Percentiles rank a stretch among this genome's conserved stretches.
Evolutionary conservation across 2,329 filamentous ascomycete species (phyloP).

Genomic region (Coniochaeta hoffmannii): DNA sequence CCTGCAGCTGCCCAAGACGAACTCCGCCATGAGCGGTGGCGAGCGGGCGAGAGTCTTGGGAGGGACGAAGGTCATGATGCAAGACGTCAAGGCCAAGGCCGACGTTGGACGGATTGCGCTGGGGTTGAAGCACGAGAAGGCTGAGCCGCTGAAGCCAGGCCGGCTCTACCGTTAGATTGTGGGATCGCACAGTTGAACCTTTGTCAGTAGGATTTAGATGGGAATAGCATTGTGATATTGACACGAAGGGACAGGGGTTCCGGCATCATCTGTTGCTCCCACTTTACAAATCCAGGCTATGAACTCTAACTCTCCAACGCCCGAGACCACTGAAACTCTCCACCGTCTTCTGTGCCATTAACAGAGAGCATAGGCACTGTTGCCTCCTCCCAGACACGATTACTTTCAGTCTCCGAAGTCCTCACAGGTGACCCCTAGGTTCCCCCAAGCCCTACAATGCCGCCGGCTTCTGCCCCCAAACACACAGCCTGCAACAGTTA

Average conservation of each 20-base stretch:
- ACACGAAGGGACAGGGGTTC: too few relatives aligned
- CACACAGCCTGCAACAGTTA: not conserved
- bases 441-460: too few relatives aligned
- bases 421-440: too few relatives aligned
- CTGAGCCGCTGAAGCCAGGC: constrained; percentile 6
- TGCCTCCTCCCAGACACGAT: too few relatives aligned
- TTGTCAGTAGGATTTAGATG: not conserved
- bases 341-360: too few relatives aligned
- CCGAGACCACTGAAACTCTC: too few relatives aligned
- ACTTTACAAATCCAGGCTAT: too few relatives aligned
- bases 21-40: constrained; percentile 7
- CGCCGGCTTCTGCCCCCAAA: constrained; percentile 1
- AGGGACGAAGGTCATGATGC: constrained; percentile 9
- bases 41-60: constrained; percentile 9
- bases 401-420: too few relatives aligned
- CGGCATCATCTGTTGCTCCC: too few relatives aligned
- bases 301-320: too few relatives aligned
- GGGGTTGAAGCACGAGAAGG: constrained; percentile 8
- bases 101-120: constrained; percentile 11
- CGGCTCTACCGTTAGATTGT: constrained; percentile 4
- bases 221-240: not conserved
- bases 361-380: too few relatives aligned
- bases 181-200: not conserved
- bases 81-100: constrained; percentile 10
- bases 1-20: constrained; percentile 11